phyloP scores from a whole-genome alignment of 2,329 filamentous ascomycete genomes.

The Colletotrichum godetiae region DNA sequence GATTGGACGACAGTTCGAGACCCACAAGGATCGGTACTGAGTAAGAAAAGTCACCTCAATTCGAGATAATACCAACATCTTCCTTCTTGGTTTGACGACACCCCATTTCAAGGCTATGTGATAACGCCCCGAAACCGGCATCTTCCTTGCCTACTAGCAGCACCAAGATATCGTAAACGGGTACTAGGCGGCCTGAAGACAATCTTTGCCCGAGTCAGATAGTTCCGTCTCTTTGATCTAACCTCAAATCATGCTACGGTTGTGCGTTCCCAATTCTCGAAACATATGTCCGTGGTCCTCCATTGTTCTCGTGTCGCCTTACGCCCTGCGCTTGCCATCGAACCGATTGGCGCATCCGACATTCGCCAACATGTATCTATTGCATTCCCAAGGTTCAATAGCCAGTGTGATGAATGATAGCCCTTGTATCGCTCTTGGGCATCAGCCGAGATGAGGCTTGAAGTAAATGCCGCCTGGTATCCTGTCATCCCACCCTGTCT shows the following conservation, averaged over 20 bases:
- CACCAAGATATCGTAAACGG: background rate
- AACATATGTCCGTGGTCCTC: background rate
- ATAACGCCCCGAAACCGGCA: background rate
- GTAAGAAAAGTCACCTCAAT: too few species aligned
- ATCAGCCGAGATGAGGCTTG: conserved; percentile 4
- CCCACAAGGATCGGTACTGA: background rate
- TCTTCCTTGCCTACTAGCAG: background rate
- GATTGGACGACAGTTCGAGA: background rate
- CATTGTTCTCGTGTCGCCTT: background rate
- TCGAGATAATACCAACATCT: background rate
- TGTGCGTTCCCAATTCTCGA: background rate
- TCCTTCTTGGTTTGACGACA: background rate
- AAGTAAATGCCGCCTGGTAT: conserved; percentile 9
- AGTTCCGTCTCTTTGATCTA: background rate
- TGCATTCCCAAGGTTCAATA: background rate
- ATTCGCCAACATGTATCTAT: background rate
- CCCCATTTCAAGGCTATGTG: background rate
- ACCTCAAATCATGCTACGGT: background rate
- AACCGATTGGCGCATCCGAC: background rate
- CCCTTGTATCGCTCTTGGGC: conserved; percentile 8
- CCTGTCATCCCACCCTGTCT: conserved; percentile 22
- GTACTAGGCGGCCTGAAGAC: background rate
- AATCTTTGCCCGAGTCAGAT: background rate
- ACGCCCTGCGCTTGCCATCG: background rate
- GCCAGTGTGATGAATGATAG: background rate